Evolutionary conservation across 495 filamentous ascomycete genomes (phyloP).

Genomic region (Corynascus novoguineensis): DNA sequence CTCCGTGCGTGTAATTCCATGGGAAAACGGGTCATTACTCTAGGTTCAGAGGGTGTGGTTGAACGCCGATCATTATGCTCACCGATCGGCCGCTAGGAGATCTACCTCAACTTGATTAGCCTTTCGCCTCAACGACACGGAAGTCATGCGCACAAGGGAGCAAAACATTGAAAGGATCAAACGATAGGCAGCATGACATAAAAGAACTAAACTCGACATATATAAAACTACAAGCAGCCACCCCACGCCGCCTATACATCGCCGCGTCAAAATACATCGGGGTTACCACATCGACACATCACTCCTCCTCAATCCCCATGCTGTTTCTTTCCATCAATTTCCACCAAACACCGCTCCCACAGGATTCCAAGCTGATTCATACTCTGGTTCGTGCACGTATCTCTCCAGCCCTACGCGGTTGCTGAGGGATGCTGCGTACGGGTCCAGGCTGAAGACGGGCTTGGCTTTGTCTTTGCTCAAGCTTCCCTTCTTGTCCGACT

Average conservation of each 20-base stretch:
- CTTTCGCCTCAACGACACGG: no score
- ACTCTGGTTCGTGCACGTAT: constrained; percentile 1
- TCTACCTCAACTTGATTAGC: no score
- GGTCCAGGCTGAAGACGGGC: background rate
- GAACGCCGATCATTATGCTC: no score
- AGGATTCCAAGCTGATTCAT: constrained; percentile 1
- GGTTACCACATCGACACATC: background rate
- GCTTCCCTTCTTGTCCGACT: background rate
- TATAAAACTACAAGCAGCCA: background rate
- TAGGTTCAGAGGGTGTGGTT: no score
- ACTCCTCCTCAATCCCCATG: no score
- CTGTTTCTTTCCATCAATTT: background rate
- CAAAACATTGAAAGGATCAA: background rate
- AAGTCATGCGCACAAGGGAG: no score
- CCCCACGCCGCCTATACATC: background rate
- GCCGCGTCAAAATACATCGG: background rate
- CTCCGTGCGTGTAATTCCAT: no score
- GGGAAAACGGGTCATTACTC: no score
- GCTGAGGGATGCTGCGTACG: constrained; percentile 4
- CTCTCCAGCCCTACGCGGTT: background rate
- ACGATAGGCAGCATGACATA: background rate
- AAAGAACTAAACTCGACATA: background rate
- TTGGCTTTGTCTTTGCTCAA: background rate
- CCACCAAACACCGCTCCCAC: background rate
- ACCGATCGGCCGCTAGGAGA: no score